Base-by-base conservation (phyloP, 139 green algal species). In the Coccomyxa sp. region DNA sequence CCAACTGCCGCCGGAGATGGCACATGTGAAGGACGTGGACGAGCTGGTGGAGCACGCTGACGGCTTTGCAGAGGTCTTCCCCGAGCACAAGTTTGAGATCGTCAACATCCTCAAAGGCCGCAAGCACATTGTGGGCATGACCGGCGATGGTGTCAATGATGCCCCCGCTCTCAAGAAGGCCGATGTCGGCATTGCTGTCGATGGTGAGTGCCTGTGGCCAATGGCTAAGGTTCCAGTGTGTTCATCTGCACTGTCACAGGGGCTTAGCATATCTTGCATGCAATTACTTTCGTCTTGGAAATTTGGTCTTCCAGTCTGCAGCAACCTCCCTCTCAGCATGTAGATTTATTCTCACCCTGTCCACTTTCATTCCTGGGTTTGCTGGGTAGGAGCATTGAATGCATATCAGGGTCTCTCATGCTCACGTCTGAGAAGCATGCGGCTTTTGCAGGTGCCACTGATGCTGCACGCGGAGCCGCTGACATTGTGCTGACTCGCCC, bases 131-230 rank as follows among this genome's bases (percentile, higher is more conserved):
- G 82, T 93, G 38, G 94, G 91, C 79, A 97, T 97, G 94, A 97
- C 93, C 28, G 93, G 92, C 51, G 92, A 96, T 81, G 93, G 94
- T 80, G 96, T 98, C 28, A 98, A 98, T 86, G 96, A 98, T 79
- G 96, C 96, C 9, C 96, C 96, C 38, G 96, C 96, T 0, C 90
- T 98, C 27, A 98, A 98, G 92, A 96, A 96, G 87, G 96, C 94
- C 23, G 93, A 98, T 83, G 95, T 98, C 13, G 96, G 96, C 80
- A 95, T 98, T 81, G 94, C 94, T n/a, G 93, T 96, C 27, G 87
- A 85, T 0, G 90, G 85, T 88, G 60, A n/a, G 38, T 51, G 80
- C 38, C 7, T 51, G 38, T 51, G 3, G 38, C 38, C 38, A 51
- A 51, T 32, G 14, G 38, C 3, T 51, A 7, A 51, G 38, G 38